Percentiles rank a stretch among this genome's conserved stretches.
Conservation (phyloP, 2,329 filamentous ascomycete species). For the Apiospora phragmitis region DNA sequence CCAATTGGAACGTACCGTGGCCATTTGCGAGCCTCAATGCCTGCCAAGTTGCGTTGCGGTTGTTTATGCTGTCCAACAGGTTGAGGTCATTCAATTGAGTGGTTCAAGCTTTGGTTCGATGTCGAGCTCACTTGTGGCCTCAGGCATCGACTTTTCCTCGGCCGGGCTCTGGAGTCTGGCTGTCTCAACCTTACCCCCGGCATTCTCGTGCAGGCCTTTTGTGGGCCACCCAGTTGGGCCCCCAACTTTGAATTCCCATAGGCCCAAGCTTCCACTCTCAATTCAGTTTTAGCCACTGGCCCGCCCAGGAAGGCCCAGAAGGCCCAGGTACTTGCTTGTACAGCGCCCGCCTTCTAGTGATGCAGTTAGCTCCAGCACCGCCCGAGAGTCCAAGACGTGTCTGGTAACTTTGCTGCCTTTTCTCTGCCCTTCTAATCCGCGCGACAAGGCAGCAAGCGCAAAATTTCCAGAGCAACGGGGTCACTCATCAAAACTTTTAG, state of each 20-base stretch:
- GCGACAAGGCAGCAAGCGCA: slow-evolving; percentile 7
- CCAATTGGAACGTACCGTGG: slow-evolving; percentile 35
- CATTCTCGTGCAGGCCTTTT: not conserved
- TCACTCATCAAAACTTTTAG: slow-evolving; percentile 38
- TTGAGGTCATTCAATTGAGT: slow-evolving; percentile 2
- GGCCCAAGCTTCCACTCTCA: not conserved
- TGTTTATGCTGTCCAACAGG: not conserved
- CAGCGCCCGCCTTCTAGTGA: not conserved
- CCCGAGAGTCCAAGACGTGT: not conserved
- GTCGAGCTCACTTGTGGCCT: slow-evolving; percentile 1
- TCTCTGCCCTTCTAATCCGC: slow-evolving; percentile 1
- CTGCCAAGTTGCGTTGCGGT: slow-evolving; percentile 28
- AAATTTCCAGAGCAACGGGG: slow-evolving; percentile 8
- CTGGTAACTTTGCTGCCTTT: not conserved
- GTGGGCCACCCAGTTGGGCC: not conserved
- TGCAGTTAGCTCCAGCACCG: not conserved
- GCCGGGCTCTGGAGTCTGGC: not conserved
- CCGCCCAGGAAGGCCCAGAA: not conserved
- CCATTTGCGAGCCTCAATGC: slow-evolving; percentile 35
- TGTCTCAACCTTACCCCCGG: not conserved
- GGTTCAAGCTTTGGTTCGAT: not conserved
- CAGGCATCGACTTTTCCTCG: not conserved
- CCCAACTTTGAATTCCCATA: not conserved
- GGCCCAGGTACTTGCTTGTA: not conserved
- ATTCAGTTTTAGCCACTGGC: not conserved